A percentile compares a stretch with the other conserved stretches of the same genome.
phyloP scores from a whole-genome alignment of 345 rosid species.

The Populus ilicifolia region DNA sequence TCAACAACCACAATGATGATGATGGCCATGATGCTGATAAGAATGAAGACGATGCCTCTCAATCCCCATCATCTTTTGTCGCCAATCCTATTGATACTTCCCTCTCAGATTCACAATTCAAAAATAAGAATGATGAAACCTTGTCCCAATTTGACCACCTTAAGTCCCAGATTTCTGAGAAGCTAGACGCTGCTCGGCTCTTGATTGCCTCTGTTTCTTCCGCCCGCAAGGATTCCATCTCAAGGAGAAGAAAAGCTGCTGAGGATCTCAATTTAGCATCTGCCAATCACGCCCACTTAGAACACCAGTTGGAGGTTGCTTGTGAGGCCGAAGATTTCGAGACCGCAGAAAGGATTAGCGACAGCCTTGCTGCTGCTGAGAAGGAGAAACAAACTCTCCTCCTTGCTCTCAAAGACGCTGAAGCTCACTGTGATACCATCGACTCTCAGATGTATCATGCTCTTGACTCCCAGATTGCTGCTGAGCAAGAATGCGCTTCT shows the following conservation, averaged over 20 bases:
- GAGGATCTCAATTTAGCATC: conserved; percentile 55
- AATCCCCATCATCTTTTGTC: neutral
- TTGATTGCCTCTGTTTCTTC: conserved; percentile 49
- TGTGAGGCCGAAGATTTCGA: conserved; percentile 89
- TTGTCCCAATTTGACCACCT: conserved; percentile 29
- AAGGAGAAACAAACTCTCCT: conserved; percentile 44
- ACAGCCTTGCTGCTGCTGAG: conserved; percentile 57
- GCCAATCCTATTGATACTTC: neutral
- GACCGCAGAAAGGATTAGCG: conserved; percentile 70
- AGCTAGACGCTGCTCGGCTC: conserved; percentile 46
- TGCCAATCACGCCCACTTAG: conserved; percentile 45
- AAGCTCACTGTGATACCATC: conserved; percentile 55
- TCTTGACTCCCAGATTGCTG: conserved; percentile 55
- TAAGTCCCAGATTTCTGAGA: conserved; percentile 46
- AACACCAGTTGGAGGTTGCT: conserved; percentile 67
- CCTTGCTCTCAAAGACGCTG: conserved; percentile 50
- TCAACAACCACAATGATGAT: neutral
- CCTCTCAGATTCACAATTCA: neutral
- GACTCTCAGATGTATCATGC: conserved; percentile 60
- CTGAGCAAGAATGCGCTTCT: conserved; percentile 69
- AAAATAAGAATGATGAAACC: neutral
- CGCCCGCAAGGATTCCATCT: conserved; percentile 55
- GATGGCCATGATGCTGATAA: neutral
- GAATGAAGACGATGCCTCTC: neutral
- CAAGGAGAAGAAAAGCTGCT: conserved; percentile 60